Evolutionary conservation across 1,284 basidiomycete species (phyloP), one percentile per base, ranked within the genome.

Genomic region (Thelephora terrestris): DNA sequence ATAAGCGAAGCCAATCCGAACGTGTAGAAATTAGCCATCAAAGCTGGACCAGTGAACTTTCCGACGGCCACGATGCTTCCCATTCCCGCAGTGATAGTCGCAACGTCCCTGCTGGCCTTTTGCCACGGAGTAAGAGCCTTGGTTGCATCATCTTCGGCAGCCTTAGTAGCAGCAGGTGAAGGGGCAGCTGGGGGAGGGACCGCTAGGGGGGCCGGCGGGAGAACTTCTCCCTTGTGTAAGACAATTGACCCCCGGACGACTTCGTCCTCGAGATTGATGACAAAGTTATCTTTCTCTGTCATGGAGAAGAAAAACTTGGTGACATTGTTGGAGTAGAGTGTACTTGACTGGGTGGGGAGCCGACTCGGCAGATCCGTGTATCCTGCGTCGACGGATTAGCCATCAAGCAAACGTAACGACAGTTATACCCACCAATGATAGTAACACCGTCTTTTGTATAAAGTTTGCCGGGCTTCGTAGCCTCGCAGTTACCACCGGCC

Each of bases 241-340:
- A 88, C 78, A 43, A 91, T 72, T 2, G 89, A 79, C 4, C 88
- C 85, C 43, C 89, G 79, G 45, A 87, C 78, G 43, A 91, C 89
- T 65, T 91, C 89, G 58, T 91, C 88, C 16, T 78, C 74, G 18
- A 90, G 71, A 61, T 91, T 76, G 51, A 91, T 67, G 10, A 65
- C 64, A 61, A 81, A 91, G 43, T 71, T 73, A 51, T 81, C 74
- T 42, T 74, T 74, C 9, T 81, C 81, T 1, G 67, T 61, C 47
- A 91, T 78, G 2, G 87, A 89, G 16, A 91, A 71, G 37, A 91
- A 73, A 67, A 91, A 91, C 61, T 91, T 91, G 39, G 85, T 85
- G 57, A 91, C 82, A 61, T 91, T 91, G 66, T 91, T 91, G 10
- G 89, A 91, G 64, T 91, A 91, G 7, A 91, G 70, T 1, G 86